These are phyloP conservation scores for Nephelium lappaceum DNA, from an alignment of 345 rosid species.

Conservation along the genomic window DNA sequence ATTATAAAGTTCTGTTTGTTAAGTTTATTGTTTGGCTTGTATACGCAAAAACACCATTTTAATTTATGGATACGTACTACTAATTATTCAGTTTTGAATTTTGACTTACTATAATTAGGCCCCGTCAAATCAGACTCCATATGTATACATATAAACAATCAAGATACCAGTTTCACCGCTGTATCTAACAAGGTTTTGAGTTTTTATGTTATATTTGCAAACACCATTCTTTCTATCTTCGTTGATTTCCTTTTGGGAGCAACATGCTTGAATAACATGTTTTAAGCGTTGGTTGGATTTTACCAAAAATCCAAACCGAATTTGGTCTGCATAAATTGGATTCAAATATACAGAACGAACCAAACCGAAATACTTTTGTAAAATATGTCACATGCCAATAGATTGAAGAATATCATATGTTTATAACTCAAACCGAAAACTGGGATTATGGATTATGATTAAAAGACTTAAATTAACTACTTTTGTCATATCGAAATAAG, in stretches of 20 bases:
- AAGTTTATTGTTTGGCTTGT: no score
- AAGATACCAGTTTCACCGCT: neutral
- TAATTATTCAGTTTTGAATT: neutral
- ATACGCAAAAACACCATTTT: no score
- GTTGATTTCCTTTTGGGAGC: neutral
- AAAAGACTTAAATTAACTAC: neutral
- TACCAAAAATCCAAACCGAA: neutral
- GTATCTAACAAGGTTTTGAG: neutral
- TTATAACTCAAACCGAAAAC: neutral
- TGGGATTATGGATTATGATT: neutral
- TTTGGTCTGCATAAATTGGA: no score
- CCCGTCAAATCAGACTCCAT: neutral
- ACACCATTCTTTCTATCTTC: neutral
- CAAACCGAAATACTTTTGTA: neutral
- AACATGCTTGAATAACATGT: neutral
- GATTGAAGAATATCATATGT: no score
- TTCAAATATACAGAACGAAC: no score
- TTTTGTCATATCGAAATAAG: neutral
- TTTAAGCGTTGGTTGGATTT: neutral
- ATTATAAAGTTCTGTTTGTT: no score
- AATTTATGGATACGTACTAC: no score
- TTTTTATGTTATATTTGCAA: no score
- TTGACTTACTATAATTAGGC: neutral
- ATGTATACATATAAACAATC: neutral
- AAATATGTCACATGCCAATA: no score